Conservation (phyloP, 106 monocot genomes). For the Dendrobium officinale region DNA sequence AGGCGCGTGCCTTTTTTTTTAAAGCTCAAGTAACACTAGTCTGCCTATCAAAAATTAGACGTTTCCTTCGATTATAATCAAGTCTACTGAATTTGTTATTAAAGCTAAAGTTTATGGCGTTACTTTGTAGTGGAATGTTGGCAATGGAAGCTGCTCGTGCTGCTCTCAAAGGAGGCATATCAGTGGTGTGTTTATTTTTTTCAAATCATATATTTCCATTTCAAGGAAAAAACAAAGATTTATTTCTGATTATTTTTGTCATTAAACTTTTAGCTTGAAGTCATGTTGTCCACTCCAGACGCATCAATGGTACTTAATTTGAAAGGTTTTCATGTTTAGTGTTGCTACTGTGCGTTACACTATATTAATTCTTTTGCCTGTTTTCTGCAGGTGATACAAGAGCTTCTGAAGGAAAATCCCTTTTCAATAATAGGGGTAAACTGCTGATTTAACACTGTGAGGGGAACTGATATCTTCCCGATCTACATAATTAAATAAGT, state of each 20-base stretch:
- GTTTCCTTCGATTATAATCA: no score
- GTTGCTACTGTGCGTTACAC: background rate
- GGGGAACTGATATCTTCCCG: background rate
- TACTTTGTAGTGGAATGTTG: constrained; percentile 32
- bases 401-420: constrained; percentile 42
- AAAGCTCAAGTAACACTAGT: no score
- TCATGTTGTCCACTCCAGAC: constrained; percentile 83
- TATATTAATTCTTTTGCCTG: background rate
- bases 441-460: background rate
- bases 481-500: background rate
- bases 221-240: background rate
- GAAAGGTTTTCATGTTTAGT: background rate
- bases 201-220: background rate
- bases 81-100: no score
- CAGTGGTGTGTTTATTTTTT: constrained; percentile 48
- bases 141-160: constrained; percentile 82
- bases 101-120: no score
- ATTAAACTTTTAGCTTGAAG: constrained; percentile 57
- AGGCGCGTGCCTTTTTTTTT: no score
- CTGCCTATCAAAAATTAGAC: no score
- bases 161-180: constrained; percentile 65
- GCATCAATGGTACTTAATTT: constrained; percentile 51
- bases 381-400: constrained; percentile 43
- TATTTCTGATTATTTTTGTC: constrained; percentile 3
- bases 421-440: constrained; percentile 65